phyloP scores from a whole-genome alignment of 352 stramenopile species.

The Thraustochytrium aureum region DNA sequence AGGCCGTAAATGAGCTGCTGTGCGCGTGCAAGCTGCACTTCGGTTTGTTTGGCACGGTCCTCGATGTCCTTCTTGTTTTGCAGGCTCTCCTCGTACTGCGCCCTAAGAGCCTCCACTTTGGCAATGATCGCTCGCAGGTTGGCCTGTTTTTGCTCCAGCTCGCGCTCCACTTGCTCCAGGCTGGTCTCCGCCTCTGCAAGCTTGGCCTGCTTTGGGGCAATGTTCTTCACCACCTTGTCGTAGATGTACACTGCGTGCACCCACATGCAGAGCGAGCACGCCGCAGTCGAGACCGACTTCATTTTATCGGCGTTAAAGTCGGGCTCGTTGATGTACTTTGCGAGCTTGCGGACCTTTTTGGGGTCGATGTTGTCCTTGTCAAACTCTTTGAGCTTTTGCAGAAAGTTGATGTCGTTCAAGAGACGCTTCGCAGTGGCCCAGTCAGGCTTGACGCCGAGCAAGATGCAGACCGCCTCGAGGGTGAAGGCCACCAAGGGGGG shows the following conservation, averaged over 20 bases:
- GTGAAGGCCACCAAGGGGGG: conserved; percentile 76
- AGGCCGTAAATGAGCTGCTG: conserved; percentile 83
- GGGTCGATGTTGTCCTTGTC: conserved; percentile 92
- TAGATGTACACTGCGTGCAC: conserved; percentile 89
- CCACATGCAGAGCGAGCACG: conserved; percentile 91
- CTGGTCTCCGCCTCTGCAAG: conserved; percentile 78
- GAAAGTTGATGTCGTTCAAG: conserved; percentile 85
- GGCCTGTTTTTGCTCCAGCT: conserved; percentile 79
- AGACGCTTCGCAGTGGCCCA: conserved; percentile 87
- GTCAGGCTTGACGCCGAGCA: conserved; percentile 79
- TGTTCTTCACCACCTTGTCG: conserved; percentile 86
- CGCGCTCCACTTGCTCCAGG: conserved; percentile 75
- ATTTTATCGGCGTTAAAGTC: conserved; percentile 80
- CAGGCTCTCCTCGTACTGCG: conserved; percentile 56
- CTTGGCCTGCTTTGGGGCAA: conserved; percentile 81
- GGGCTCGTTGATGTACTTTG: conserved; percentile 80
- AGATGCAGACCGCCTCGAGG: conserved; percentile 85
- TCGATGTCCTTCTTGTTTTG: conserved; percentile 89
- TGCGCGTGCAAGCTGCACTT: conserved; percentile 80
- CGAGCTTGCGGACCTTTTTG: conserved; percentile 78
- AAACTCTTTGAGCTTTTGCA: conserved; percentile 82
- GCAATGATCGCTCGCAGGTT: conserved; percentile 73
- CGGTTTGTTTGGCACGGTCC: conserved; percentile 74
- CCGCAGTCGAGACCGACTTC: conserved; percentile 76
- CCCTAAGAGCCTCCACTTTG: conserved; percentile 54